A percentile compares a stretch with the other conserved stretches of the same genome.
Conservation (phyloP, 331 rosid genomes). For the Quercus tomentella region DNA sequence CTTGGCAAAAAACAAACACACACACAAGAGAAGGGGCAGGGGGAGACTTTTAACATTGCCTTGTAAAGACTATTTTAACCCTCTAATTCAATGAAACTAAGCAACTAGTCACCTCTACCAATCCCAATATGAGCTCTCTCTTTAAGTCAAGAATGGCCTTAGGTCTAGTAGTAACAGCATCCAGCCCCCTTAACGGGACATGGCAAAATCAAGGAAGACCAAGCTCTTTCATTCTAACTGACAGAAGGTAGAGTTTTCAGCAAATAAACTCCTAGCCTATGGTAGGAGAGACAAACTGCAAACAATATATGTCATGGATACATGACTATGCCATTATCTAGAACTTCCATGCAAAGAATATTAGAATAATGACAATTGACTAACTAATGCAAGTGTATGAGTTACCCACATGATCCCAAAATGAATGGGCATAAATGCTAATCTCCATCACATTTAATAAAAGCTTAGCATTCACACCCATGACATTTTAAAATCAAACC, state of each 20-base stretch:
- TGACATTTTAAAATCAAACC: neutral
- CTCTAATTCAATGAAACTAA: neutral
- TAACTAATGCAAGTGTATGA: neutral
- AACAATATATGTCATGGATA: neutral
- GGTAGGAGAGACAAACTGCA: neutral
- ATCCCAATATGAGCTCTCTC: neutral
- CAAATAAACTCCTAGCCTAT: neutral
- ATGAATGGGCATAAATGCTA: neutral
- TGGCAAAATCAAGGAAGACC: neutral
- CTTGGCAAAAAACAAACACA: no score
- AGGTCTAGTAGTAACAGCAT: neutral
- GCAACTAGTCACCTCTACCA: neutral
- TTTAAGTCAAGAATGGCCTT: neutral
- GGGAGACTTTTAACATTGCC: no score
- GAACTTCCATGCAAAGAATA: neutral
- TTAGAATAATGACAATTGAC: neutral
- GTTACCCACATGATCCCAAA: neutral
- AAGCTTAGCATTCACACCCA: neutral
- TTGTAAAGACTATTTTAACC: no score
- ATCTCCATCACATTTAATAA: neutral
- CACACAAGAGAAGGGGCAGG: no score
- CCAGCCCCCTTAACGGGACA: neutral
- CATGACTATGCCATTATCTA: neutral
- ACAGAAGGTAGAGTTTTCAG: neutral
- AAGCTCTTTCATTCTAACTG: neutral